phyloP scores from a whole-genome alignment of 805 yeast genomes.

The Suhomyces xylopsoci region DNA sequence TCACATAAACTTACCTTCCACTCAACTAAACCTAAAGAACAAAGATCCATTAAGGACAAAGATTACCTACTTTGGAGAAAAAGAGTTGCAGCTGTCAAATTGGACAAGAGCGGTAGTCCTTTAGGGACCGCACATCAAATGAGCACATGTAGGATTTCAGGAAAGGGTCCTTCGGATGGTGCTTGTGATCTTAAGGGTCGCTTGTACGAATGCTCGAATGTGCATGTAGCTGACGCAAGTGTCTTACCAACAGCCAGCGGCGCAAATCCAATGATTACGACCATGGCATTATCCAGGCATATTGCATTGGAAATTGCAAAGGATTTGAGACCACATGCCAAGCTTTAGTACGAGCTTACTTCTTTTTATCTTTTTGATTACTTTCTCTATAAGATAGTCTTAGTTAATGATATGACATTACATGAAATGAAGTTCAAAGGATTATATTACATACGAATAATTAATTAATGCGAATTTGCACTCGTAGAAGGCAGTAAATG shows the following conservation, averaged over 20 bases:
- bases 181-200: conserved; percentile 24
- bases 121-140: conserved; percentile 31
- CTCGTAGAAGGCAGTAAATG: not conserved
- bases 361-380: not conserved
- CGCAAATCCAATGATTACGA: conserved; percentile 26
- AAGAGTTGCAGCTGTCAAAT: conserved; percentile 22
- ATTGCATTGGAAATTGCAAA: conserved; percentile 18
- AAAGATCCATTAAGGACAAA: conserved; percentile 38
- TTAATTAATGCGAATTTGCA: not conserved
- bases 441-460: not conserved
- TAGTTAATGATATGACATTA: not conserved
- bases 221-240: conserved; percentile 28
- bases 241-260: conserved; percentile 29
- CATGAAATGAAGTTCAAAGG: not conserved
- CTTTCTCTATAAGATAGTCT: not conserved
- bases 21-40: conserved; percentile 30
- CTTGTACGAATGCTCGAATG: conserved; percentile 23
- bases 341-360: not conserved
- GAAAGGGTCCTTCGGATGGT: conserved; percentile 23
- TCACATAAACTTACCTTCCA: conserved; percentile 35
- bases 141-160: conserved; percentile 26
- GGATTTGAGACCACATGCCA: conserved; percentile 12
- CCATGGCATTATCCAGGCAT: conserved; percentile 23
- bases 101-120: conserved; percentile 26
- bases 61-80: conserved; percentile 43